These are phyloP conservation scores for Dactylis glomerata DNA, from an alignment of 176 grass and related monocot species.

Conservation along the genomic window DNA sequence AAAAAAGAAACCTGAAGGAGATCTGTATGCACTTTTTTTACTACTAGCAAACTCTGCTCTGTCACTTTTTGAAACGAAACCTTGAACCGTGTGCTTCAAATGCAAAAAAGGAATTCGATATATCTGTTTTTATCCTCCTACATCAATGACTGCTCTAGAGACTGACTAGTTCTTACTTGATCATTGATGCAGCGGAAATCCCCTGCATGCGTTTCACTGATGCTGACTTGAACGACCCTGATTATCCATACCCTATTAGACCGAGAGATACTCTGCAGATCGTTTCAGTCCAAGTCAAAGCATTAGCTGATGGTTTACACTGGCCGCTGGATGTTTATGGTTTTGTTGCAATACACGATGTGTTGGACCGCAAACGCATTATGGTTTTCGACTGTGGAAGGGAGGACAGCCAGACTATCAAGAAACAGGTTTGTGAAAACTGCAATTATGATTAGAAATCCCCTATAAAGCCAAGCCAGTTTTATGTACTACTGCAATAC, in stretches of 20 bases:
- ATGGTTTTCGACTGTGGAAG: background rate
- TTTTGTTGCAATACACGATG: background rate
- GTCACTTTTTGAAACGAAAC: background rate
- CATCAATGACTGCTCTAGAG: background rate
- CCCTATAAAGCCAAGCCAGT: no score
- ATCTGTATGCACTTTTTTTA: background rate
- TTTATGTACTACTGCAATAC: background rate
- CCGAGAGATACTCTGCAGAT: background rate
- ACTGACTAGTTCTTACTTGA: background rate
- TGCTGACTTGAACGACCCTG: background rate
- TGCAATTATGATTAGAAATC: background rate
- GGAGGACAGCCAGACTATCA: background rate
- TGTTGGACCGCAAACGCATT: background rate
- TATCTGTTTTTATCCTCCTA: background rate
- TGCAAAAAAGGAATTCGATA: background rate
- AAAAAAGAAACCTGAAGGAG: background rate
- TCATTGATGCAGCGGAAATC: background rate
- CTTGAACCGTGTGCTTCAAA: background rate
- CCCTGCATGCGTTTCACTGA: constrained; percentile 2
- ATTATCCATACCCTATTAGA: background rate
- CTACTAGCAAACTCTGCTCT: background rate
- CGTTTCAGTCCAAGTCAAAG: background rate
- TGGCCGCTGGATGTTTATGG: background rate
- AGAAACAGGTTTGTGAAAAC: background rate
- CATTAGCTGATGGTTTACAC: background rate